phyloP scores from a whole-genome alignment of 306 rosid genomes.

The Begonia fuchsioides region DNA sequence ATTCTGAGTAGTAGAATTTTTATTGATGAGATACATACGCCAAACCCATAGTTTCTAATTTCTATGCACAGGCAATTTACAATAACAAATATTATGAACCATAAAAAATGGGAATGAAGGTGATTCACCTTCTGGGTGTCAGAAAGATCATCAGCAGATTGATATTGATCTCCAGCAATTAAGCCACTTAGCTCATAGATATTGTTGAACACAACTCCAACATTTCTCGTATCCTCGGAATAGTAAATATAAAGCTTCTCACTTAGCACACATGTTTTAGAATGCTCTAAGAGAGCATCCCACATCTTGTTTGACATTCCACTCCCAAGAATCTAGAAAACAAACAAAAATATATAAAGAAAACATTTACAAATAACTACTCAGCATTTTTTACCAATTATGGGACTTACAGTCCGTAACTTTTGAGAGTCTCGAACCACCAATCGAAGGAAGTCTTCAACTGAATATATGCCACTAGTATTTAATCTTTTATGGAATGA shows the following conservation, averaged over 20 bases:
- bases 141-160: constrained; percentile 59
- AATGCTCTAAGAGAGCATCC: constrained; percentile 87
- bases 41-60: no score
- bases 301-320: constrained; percentile 99
- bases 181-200: constrained; percentile 78
- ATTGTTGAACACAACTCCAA: constrained; percentile 67
- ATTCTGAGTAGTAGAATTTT: no score
- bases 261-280: constrained; percentile 69
- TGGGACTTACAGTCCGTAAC: constrained; percentile 49
- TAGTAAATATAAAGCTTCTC: constrained; percentile 77
- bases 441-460: constrained; percentile 73
- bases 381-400: neutral
- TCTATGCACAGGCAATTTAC: no score
- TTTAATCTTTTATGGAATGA: constrained; percentile 82
- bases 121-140: constrained; percentile 66
- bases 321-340: constrained; percentile 80
- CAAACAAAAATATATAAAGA: neutral
- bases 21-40: no score
- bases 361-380: no score
- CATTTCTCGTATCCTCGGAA: constrained; percentile 63
- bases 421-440: constrained; percentile 54
- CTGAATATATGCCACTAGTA: constrained; percentile 27
- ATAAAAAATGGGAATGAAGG: neutral
- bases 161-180: constrained; percentile 56
- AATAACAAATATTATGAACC: no score